Evolutionary conservation across 2,329 filamentous ascomycete species (phyloP).

Genomic region (Aurifilum marmelostoma): DNA sequence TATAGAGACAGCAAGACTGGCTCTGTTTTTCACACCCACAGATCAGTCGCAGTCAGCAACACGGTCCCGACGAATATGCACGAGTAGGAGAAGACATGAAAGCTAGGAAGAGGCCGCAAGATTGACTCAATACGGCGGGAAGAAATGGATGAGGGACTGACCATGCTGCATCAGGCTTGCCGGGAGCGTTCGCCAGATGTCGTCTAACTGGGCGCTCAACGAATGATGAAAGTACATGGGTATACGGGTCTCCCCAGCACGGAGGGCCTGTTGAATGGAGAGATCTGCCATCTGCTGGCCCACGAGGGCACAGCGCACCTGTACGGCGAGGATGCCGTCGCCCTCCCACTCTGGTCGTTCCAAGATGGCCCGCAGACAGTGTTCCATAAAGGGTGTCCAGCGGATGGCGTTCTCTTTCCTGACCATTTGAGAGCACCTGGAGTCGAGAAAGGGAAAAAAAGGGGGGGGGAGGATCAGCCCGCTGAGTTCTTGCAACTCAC

Average conservation of each 20-base stretch:
- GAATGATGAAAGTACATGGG: slow-evolving; percentile 33
- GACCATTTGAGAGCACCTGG: slow-evolving; percentile 38
- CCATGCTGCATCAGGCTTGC: slow-evolving; percentile 31
- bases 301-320: slow-evolving; percentile 47
- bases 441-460: too few relatives aligned
- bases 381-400: slow-evolving; percentile 64
- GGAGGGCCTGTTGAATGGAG: slow-evolving; percentile 21
- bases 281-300: slow-evolving; percentile 38
- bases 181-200: slow-evolving; percentile 34
- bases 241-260: slow-evolving; percentile 28
- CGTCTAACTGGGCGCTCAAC: slow-evolving; percentile 35
- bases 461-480: not conserved
- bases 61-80: not conserved
- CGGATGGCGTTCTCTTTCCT: slow-evolving; percentile 54
- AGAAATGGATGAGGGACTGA: slow-evolving; percentile 21
- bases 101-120: not conserved
- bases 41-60: not conserved
- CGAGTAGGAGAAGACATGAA: not conserved
- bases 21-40: slow-evolving; percentile 36
- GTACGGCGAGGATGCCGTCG: slow-evolving; percentile 52
- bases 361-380: slow-evolving; percentile 53
- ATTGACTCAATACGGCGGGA: not conserved
- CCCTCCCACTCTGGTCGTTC: slow-evolving; percentile 49
- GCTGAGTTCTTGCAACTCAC: slow-evolving; percentile 14
- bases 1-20: slow-evolving; percentile 41